Percentiles rank a stretch among this genome's conserved stretches.
phyloP scores from a whole-genome alignment of 1,284 basidiomycete genomes.

The Austropuccinia psidii region DNA sequence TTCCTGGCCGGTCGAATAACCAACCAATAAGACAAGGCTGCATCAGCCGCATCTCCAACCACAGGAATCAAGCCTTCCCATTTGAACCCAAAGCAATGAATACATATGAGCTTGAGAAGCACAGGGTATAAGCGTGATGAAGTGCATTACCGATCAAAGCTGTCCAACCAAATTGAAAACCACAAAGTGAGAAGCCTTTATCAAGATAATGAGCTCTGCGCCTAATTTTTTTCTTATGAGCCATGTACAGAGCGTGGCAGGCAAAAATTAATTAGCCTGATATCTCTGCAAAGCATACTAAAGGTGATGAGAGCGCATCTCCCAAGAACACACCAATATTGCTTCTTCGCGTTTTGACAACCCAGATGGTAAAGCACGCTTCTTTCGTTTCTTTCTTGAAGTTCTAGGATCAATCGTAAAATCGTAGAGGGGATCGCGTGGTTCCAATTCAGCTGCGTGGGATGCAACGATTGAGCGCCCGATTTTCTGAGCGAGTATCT shows the following conservation, averaged over 20 bases:
- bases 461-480: constrained; percentile 5
- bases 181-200: constrained; percentile 43
- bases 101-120: too few relatives aligned
- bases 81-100: constrained; percentile 22
- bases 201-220: constrained; percentile 22
- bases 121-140: not conserved
- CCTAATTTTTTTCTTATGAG: constrained; percentile 22
- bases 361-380: constrained; percentile 45
- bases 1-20: constrained; percentile 31
- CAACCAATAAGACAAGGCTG: constrained; percentile 35
- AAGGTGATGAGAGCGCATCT: not conserved
- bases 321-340: constrained; percentile 7
- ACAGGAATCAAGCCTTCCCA: constrained; percentile 42
- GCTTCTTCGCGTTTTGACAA: constrained; percentile 45
- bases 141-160: constrained; percentile 21
- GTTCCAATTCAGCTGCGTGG: constrained; percentile 31
- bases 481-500: constrained; percentile 22
- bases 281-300: too few relatives aligned
- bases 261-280: too few relatives aligned
- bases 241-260: too few relatives aligned
- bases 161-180: constrained; percentile 47
- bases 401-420: constrained; percentile 41
- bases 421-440: constrained; percentile 46
- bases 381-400: constrained; percentile 45
- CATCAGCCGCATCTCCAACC: constrained; percentile 36